A percentile compares a stretch with the other conserved stretches of the same genome.
These are phyloP conservation scores for Zarea fungicola DNA, from an alignment of 2,329 filamentous ascomycete species.

Conservation along the genomic window DNA sequence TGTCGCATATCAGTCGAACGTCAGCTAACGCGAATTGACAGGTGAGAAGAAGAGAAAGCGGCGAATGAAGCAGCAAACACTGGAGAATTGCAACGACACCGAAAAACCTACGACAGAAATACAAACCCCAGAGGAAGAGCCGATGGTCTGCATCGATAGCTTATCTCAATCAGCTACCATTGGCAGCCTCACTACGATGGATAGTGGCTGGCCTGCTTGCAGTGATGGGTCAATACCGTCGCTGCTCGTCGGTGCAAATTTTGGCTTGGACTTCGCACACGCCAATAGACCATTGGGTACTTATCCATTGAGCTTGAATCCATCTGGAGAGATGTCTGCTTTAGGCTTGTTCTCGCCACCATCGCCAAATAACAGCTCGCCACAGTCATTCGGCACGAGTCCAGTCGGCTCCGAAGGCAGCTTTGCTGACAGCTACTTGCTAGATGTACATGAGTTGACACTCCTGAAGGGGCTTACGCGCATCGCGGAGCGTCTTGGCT, in stretches of 20 bases:
- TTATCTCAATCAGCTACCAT: background rate
- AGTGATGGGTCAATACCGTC: constrained; percentile 17
- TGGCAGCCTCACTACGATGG: constrained; percentile 15
- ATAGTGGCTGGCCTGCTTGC: constrained; percentile 19
- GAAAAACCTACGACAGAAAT: background rate
- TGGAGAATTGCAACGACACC: background rate
- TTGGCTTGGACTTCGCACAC: background rate
- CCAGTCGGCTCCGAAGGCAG: constrained; percentile 19
- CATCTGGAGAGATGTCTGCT: background rate
- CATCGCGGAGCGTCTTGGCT: constrained; percentile 43
- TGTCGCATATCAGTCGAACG: too few relatives aligned
- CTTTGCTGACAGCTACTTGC: constrained; percentile 42
- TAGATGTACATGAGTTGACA: constrained; percentile 44
- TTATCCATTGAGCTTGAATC: background rate
- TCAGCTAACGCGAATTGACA: constrained; percentile 11
- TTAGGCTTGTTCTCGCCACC: constrained; percentile 1
- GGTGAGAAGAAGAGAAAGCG: constrained; percentile 29
- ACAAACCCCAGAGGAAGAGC: background rate
- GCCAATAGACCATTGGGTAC: background rate
- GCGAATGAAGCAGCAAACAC: constrained; percentile 21
- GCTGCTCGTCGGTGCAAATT: constrained; percentile 11
- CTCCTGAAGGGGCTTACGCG: constrained; percentile 42
- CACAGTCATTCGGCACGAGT: constrained; percentile 18
- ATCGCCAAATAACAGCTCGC: constrained; percentile 5
- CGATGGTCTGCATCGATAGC: background rate